phyloP scores from a whole-genome alignment of 768 basidiomycete species.

The Pulveroboletus ravenelii region DNA sequence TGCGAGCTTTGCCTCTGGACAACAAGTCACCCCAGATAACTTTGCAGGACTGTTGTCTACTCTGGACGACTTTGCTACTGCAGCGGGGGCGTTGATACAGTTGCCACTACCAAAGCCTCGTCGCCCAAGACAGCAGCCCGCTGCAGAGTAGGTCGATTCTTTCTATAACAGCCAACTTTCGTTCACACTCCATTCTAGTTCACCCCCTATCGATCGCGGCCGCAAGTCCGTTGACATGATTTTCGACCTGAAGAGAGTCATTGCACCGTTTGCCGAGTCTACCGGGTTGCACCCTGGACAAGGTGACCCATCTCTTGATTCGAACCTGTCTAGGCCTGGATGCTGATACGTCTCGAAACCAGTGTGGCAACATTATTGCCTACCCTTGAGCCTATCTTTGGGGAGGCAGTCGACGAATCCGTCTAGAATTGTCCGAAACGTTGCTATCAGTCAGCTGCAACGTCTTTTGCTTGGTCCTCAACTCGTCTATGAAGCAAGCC shows the following conservation, averaged over 20 bases:
- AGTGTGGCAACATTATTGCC: conserved; percentile 76
- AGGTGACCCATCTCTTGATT: conserved; percentile 18
- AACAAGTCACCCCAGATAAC: conserved; percentile 70
- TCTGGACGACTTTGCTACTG: conserved; percentile 81
- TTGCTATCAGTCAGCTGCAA: conserved; percentile 75
- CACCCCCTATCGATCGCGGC: conserved; percentile 75
- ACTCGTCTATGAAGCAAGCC: conserved; percentile 52
- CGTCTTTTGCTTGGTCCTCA: conserved; percentile 79
- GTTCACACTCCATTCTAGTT: conserved; percentile 38
- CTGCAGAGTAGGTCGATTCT: conserved; percentile 44
- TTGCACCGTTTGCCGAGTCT: conserved; percentile 54
- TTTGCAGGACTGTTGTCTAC: conserved; percentile 73
- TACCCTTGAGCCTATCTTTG: conserved; percentile 71
- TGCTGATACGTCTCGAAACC: conserved; percentile 16
- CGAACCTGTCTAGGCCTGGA: background rate
- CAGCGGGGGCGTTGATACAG: conserved; percentile 62
- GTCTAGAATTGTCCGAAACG: conserved; percentile 79
- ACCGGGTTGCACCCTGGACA: conserved; percentile 35
- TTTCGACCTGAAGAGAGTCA: conserved; percentile 62
- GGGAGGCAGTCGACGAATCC: conserved; percentile 80
- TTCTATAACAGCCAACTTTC: background rate
- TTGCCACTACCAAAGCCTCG: conserved; percentile 52
- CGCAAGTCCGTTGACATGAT: conserved; percentile 78
- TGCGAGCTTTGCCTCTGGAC: conserved; percentile 52
- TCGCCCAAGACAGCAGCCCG: conserved; percentile 44